phyloP scores from a whole-genome alignment of 352 stramenopile genomes.

The Phytophthora litchii region DNA sequence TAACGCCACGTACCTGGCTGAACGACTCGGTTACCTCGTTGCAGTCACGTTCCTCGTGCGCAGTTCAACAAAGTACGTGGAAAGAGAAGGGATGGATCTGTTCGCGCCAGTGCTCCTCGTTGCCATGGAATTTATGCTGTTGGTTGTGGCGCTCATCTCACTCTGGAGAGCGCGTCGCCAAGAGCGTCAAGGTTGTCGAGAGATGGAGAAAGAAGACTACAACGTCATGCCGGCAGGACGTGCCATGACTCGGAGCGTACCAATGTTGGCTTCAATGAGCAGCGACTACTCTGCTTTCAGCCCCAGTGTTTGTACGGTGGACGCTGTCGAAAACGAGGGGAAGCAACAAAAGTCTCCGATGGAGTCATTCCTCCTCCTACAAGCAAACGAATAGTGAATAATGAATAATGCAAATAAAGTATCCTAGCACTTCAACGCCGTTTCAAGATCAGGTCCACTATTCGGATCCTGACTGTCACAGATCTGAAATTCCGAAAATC shows the following conservation, averaged over 20 bases:
- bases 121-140: constrained; percentile 23
- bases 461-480: constrained; percentile 15
- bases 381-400: background rate
- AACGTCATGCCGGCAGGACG: constrained; percentile 2
- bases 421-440: constrained; percentile 5
- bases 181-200: background rate
- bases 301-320: constrained; percentile 1
- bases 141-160: constrained; percentile 18
- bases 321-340: constrained; percentile 2
- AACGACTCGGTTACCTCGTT: constrained; percentile 36
- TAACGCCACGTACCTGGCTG: constrained; percentile 19
- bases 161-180: constrained; percentile 17
- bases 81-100: constrained; percentile 28
- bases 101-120: constrained; percentile 30
- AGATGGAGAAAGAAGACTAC: constrained; percentile 15
- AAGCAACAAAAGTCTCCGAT: background rate
- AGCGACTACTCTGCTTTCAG: constrained; percentile 18
- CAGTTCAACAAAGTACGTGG: constrained; percentile 24
- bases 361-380: constrained; percentile 12
- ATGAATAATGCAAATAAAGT: background rate
- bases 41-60: constrained; percentile 29
- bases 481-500: constrained; percentile 9
- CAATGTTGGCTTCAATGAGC: constrained; percentile 26
- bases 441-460: constrained; percentile 24
- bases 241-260: constrained; percentile 19